These are phyloP conservation scores for Leucoagaricus sp. DNA, from an alignment of 1,284 basidiomycete species.

Conservation along the genomic window DNA sequence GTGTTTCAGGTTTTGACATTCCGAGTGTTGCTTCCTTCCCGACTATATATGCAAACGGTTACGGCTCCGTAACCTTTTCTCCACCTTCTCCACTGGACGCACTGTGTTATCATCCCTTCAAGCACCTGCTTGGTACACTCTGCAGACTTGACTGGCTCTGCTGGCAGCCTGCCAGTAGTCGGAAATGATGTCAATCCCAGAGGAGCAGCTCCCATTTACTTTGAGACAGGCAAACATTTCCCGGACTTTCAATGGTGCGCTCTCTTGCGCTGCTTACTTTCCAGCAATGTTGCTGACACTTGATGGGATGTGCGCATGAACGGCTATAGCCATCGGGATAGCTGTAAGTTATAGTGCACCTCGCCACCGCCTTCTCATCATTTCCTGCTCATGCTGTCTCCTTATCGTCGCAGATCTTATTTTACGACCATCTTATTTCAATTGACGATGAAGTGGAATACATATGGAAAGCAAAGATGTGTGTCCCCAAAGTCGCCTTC, in stretches of 20 bases:
- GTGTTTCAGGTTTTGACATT: slow-evolving; percentile 14
- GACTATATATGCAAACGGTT: slow-evolving; percentile 1
- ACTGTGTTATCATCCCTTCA: background rate
- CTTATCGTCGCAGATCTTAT: slow-evolving; percentile 34
- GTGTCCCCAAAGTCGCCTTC: slow-evolving; percentile 45
- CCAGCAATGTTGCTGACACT: background rate
- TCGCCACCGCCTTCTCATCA: background rate
- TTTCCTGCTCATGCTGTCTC: background rate
- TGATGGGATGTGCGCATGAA: too few relatives aligned
- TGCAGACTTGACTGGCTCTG: background rate
- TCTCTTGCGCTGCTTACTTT: background rate
- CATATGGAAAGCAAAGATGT: slow-evolving; percentile 45
- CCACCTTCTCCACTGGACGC: background rate
- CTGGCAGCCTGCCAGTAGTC: background rate
- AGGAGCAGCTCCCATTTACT: background rate
- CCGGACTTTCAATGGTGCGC: slow-evolving; percentile 7
- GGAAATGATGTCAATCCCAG: background rate
- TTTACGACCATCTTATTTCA: slow-evolving; percentile 51
- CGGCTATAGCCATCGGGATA: slow-evolving; percentile 1
- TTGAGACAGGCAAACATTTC: background rate
- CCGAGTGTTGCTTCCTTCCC: background rate
- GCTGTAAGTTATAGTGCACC: background rate
- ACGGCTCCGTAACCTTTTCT: background rate
- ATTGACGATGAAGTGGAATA: slow-evolving; percentile 45
- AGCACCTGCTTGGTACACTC: background rate